Conservation (phyloP, 306 rosid species). For the Quercus berberidifolia region DNA sequence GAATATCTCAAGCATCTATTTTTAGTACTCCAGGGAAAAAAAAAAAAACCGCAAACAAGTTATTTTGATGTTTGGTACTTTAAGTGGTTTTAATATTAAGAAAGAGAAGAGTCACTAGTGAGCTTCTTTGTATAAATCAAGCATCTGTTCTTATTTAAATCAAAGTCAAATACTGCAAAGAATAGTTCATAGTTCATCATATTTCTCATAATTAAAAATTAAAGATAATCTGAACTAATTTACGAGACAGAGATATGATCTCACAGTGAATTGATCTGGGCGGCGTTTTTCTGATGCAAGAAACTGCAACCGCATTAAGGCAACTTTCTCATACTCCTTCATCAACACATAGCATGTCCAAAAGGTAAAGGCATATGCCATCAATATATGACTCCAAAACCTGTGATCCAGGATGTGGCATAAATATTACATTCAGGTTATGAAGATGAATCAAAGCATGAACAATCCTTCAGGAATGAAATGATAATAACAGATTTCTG, state of each 20-base stretch:
- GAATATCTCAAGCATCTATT: too few species aligned
- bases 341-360: constrained; percentile 80
- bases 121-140: not conserved
- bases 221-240: not conserved
- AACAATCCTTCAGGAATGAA: not conserved
- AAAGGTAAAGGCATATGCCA: constrained; percentile 81
- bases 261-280: constrained; percentile 88
- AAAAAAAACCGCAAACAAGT: too few species aligned
- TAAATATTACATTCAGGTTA: not conserved
- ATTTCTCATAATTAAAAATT: not conserved
- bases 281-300: constrained; percentile 77
- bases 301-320: constrained; percentile 82
- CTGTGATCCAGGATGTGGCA: constrained; percentile 36
- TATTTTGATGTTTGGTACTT: not conserved
- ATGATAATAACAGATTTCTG: not conserved
- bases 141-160: not conserved
- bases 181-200: not conserved
- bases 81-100: not conserved
- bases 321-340: constrained; percentile 74
- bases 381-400: constrained; percentile 76
- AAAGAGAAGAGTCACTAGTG: not conserved
- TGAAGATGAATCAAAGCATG: not conserved
- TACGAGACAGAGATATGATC: constrained; percentile 15
- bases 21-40: too few species aligned
- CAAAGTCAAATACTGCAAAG: not conserved